Percentiles rank a stretch among this genome's conserved stretches.
These are phyloP conservation scores for Chrysanthemum makinoi DNA, from an alignment of 129 eudicot species.

Conservation along the genomic window DNA sequence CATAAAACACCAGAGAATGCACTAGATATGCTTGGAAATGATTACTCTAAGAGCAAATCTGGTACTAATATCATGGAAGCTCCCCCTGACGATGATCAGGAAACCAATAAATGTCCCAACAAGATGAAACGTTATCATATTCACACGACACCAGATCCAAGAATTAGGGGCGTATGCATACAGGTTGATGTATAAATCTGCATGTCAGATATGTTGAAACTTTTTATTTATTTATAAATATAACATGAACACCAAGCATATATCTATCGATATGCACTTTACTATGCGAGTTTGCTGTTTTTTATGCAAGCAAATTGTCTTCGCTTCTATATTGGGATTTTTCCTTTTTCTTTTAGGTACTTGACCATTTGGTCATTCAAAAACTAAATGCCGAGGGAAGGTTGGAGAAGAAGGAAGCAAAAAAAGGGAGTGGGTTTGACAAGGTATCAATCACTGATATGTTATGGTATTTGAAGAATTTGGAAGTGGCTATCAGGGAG, in stretches of 20 bases:
- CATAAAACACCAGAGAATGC: no score
- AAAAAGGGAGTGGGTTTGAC: slow-evolving; percentile 81
- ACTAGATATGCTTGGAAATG: no score
- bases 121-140: no score
- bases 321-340: neutral
- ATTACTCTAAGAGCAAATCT: no score
- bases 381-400: slow-evolving; percentile 96
- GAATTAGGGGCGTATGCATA: no score
- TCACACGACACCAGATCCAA: no score
- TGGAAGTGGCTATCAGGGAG: neutral
- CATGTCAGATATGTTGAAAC: neutral
- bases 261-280: neutral
- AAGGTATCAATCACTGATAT: slow-evolving; percentile 52
- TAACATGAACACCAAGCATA: no score
- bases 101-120: no score
- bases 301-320: neutral
- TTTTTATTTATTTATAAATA: no score
- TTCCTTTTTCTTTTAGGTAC: slow-evolving; percentile 51
- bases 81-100: no score
- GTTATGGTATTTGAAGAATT: slow-evolving; percentile 10
- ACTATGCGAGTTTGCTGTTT: neutral
- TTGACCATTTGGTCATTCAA: slow-evolving; percentile 97
- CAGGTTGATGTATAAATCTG: neutral
- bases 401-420: slow-evolving; percentile 95
- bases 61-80: no score